Evolutionary conservation across 2,329 filamentous ascomycete genomes (phyloP).

Genomic region (Colletotrichum sp.): DNA sequence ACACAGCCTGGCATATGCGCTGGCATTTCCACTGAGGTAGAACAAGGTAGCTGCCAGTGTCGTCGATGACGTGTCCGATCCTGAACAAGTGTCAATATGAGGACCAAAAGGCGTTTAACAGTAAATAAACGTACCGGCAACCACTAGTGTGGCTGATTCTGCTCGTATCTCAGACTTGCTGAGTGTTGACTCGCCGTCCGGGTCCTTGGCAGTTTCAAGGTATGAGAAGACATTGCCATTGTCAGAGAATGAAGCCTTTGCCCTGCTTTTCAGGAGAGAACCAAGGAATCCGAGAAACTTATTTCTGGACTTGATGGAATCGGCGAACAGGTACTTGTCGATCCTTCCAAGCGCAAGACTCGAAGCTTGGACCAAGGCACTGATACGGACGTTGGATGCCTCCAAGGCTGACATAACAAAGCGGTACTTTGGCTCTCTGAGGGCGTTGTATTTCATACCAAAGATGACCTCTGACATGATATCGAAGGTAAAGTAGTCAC

Average conservation of each 20-base stretch:
- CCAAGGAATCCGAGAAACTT: conserved; percentile 3
- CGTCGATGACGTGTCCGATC: conserved; percentile 44
- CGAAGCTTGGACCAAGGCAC: conserved; percentile 16
- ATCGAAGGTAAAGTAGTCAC: conserved; percentile 8
- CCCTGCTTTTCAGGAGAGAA: conserved; percentile 16
- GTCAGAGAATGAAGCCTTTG: conserved; percentile 26
- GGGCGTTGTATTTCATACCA: not conserved
- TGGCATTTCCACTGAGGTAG: conserved; percentile 40
- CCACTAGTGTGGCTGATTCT: conserved; percentile 42
- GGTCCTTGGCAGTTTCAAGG: conserved; percentile 50
- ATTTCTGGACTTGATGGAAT: not conserved
- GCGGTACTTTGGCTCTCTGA: conserved; percentile 4
- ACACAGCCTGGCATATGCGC: conserved; percentile 30
- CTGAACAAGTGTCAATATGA: conserved; percentile 5
- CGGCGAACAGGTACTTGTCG: not conserved
- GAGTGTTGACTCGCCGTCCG: conserved; percentile 44
- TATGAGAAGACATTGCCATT: conserved; percentile 54
- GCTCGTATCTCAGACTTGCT: conserved; percentile 42
- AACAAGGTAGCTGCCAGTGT: conserved; percentile 40
- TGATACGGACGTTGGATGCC: conserved; percentile 26
- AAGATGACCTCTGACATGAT: not conserved
- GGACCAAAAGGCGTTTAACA: not conserved
- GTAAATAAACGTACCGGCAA: conserved; percentile 20
- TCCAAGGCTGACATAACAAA: conserved; percentile 22
- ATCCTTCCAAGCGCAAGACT: not conserved